phyloP scores from a whole-genome alignment of 805 yeast genomes.

The Candida pini region DNA sequence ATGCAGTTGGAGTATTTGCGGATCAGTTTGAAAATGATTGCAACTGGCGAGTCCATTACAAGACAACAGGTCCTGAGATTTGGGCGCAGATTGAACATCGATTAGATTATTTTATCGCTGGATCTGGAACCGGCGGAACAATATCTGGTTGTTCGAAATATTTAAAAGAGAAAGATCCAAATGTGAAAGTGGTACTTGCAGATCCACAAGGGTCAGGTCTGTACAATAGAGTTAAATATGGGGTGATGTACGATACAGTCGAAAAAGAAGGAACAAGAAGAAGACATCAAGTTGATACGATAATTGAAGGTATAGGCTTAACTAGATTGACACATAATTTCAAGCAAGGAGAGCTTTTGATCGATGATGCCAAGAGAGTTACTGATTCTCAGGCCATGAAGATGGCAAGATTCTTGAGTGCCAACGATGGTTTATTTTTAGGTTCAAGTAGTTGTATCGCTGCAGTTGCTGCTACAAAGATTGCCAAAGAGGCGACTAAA shows the following conservation, averaged over 20 bases:
- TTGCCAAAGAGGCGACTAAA: constrained; percentile 43
- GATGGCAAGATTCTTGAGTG: constrained; percentile 82
- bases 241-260: constrained; percentile 87
- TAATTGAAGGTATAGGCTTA: constrained; percentile 90
- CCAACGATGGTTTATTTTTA: constrained; percentile 82
- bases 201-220: constrained; percentile 97
- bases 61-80: constrained; percentile 91
- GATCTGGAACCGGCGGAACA: constrained; percentile 97
- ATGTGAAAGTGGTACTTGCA: constrained; percentile 59
- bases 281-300: constrained; percentile 93
- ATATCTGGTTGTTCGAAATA: constrained; percentile 84
- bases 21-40: constrained; percentile 93
- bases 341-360: constrained; percentile 56
- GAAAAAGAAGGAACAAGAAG: constrained; percentile 93
- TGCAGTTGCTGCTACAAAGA: constrained; percentile 78
- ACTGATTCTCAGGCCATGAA: constrained; percentile 72
- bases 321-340: constrained; percentile 84
- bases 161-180: constrained; percentile 46
- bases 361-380: constrained; percentile 79
- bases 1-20: constrained; percentile 71
- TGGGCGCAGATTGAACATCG: constrained; percentile 59
- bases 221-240: constrained; percentile 75
- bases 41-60: constrained; percentile 82
- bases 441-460: constrained; percentile 94
- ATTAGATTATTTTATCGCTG: constrained; percentile 76